Evolutionary conservation across 2,329 filamentous ascomycete species (phyloP).

Genomic region (Sporothrix dimorphospora): DNA sequence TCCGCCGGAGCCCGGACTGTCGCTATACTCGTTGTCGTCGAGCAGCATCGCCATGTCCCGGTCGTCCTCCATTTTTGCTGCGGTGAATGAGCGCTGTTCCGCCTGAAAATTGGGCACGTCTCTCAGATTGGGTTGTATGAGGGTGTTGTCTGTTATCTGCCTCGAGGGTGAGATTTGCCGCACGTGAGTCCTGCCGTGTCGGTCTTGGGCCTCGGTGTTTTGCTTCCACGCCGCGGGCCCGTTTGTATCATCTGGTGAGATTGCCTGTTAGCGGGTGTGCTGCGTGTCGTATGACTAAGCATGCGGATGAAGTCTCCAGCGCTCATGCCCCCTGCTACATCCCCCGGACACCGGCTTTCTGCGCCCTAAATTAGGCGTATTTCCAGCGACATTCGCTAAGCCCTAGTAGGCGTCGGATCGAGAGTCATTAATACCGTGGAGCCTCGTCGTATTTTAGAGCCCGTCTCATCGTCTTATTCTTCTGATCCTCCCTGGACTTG

Average conservation of each 20-base stretch:
- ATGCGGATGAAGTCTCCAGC: not conserved
- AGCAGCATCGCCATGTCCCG: not conserved
- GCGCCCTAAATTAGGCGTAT: not conserved
- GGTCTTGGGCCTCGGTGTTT: not conserved
- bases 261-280: slow-evolving; percentile 4
- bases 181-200: not conserved
- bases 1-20: not conserved
- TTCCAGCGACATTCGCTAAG: slow-evolving; percentile 3
- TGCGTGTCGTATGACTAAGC: slow-evolving; percentile 2
- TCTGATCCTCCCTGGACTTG: not conserved
- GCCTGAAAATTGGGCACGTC: not conserved
- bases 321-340: not conserved
- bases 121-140: not conserved
- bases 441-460: not conserved
- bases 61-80: not conserved
- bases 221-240: not conserved
- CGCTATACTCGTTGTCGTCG: not conserved
- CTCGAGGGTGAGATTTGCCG: not conserved
- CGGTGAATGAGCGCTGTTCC: not conserved
- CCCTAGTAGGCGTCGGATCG: slow-evolving; percentile 4
- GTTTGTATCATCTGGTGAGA: not conserved
- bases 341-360: not conserved
- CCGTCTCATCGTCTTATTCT: not conserved
- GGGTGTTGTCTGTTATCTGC: not conserved
- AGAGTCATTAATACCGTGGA: not conserved